Evolutionary conservation across 257 asterid genomes (phyloP).

Genomic region (Jaltomata sinuosa): DNA sequence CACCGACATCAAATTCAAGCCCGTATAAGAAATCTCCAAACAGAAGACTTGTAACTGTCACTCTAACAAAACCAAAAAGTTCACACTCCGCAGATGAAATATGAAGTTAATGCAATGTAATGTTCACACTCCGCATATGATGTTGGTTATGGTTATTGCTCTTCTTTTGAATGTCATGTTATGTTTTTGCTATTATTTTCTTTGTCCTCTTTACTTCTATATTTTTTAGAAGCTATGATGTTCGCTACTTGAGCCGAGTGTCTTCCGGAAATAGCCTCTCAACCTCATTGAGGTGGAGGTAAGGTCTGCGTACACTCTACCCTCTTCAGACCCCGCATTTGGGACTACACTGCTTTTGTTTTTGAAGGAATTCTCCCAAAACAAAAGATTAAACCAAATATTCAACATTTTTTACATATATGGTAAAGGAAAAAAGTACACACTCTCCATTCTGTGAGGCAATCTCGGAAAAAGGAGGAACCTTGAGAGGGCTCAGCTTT

Average conservation of each 20-base stretch:
- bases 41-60: not conserved
- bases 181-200: no score
- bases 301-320: no score
- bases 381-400: not conserved
- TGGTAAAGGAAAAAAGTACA: not conserved
- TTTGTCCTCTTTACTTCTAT: no score
- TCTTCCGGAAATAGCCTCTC: no score
- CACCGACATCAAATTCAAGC: not conserved
- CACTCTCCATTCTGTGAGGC: slow-evolving; percentile 71
- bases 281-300: no score
- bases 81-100: not conserved
- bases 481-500: slow-evolving; percentile 66
- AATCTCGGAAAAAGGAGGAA: slow-evolving; percentile 71
- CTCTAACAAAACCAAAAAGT: not conserved
- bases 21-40: not conserved
- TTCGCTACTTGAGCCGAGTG: no score
- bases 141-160: no score
- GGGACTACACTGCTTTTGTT: no score
- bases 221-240: no score
- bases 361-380: not conserved
- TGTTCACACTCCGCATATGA: no score
- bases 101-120: not conserved
- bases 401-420: not conserved
- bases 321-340: no score
- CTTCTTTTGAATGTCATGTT: no score